Percentiles rank a stretch among this genome's conserved stretches.
These are phyloP conservation scores for Botryosphaeria dothidea DNA, from an alignment of 2,329 filamentous ascomycete species.

Conservation along the genomic window DNA sequence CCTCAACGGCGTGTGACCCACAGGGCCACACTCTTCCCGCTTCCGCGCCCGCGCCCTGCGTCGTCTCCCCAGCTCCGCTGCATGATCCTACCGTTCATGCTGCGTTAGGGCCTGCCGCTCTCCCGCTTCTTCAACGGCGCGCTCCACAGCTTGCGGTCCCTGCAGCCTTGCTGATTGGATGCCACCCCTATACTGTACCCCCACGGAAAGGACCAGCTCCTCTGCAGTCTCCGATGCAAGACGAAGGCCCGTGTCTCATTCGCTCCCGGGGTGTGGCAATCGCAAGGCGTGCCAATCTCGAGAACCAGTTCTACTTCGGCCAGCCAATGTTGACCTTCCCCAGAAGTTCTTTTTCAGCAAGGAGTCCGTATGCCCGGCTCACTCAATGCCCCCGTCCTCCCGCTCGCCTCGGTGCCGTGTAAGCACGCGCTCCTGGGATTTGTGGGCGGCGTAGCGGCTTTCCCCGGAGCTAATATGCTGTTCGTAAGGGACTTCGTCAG, in stretches of 20 bases:
- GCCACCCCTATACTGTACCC: not conserved
- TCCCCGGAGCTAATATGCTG: not conserved
- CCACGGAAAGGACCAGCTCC: not conserved
- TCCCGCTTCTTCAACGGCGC: slow-evolving; percentile 16
- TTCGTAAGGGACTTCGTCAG: not conserved
- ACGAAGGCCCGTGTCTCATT: not conserved
- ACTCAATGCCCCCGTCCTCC: not conserved
- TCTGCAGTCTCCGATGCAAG: not conserved
- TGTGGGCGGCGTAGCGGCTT: not conserved
- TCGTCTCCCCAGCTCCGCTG: not conserved
- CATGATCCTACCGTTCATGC: not conserved
- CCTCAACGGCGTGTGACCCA: not conserved
- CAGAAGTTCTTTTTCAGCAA: not conserved
- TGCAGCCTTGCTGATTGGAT: not conserved
- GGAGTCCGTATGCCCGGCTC: not conserved
- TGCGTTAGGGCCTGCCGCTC: slow-evolving; percentile 2
- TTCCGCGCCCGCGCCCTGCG: slow-evolving; percentile 14
- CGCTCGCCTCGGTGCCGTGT: slow-evolving; percentile 7
- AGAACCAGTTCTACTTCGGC: not conserved
- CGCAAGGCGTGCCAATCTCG: not conserved
- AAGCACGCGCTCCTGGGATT: slow-evolving; percentile 6
- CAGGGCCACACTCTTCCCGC: not conserved
- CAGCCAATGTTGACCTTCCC: not conserved
- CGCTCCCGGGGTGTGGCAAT: not conserved
- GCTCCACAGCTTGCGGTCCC: not conserved